These are phyloP conservation scores for Aspergillus terreus DNA, from an alignment of 2,329 filamentous ascomycete genomes.

Conservation along the genomic window DNA sequence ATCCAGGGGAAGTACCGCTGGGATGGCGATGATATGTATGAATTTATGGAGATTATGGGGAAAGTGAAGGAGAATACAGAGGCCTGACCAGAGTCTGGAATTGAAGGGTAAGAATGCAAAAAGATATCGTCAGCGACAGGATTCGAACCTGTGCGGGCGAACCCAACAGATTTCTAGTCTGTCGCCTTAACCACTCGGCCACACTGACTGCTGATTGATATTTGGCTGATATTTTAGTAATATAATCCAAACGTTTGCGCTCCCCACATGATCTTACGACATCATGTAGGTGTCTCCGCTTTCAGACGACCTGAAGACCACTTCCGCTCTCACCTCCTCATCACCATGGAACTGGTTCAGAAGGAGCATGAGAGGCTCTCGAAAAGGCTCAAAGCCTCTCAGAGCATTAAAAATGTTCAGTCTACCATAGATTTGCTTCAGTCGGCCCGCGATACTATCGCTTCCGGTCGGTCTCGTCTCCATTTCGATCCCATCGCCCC, in stretches of 20 bases:
- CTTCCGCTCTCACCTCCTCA: neutral
- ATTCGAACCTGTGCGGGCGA: too few species aligned
- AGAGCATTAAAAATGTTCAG: slow-evolving; percentile 76
- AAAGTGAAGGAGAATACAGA: neutral
- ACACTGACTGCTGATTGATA: too few species aligned
- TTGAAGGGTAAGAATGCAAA: too few species aligned
- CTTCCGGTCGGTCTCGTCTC: slow-evolving; percentile 53
- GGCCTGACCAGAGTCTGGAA: too few species aligned
- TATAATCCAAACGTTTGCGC: too few species aligned
- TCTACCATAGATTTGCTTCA: slow-evolving; percentile 74
- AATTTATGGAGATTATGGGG: neutral
- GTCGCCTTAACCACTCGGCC: too few species aligned
- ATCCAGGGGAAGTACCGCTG: neutral
- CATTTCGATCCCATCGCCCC: neutral
- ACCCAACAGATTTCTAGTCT: too few species aligned
- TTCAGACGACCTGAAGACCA: slow-evolving; percentile 2
- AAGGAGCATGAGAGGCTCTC: slow-evolving; percentile 71
- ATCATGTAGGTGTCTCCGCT: slow-evolving; percentile 23
- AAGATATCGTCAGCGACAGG: too few species aligned
- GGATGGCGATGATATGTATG: neutral
- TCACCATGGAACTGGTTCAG: slow-evolving; percentile 61
- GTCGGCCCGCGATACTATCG: slow-evolving; percentile 69
- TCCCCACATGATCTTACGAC: slow-evolving; percentile 3
- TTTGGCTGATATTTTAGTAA: too few species aligned
- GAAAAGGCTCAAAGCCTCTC: slow-evolving; percentile 64